phyloP scores from a whole-genome alignment of 179 eudicot species.

The Beta macrorhiza region DNA sequence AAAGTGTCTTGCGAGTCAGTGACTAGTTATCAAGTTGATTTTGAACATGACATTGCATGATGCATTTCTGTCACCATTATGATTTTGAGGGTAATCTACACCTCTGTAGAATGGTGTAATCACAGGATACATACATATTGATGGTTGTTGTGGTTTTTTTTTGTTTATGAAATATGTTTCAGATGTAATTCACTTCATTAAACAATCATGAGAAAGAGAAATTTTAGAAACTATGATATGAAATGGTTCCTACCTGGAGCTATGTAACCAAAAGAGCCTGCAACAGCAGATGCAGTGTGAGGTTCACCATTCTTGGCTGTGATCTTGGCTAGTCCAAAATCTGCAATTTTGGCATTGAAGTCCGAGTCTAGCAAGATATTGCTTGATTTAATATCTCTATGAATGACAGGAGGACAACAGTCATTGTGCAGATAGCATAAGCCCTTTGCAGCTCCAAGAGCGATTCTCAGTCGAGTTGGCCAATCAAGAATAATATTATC shows the following conservation, averaged over 20 bases:
- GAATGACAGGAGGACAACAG: constrained; percentile 43
- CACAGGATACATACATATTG: background rate
- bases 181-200: background rate
- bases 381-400: constrained; percentile 60
- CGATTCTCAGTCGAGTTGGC: constrained; percentile 68
- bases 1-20: too few relatives aligned
- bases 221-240: background rate
- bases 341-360: constrained; percentile 72
- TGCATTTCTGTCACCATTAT: background rate
- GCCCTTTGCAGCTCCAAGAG: constrained; percentile 78
- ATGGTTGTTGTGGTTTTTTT: background rate
- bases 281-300: constrained; percentile 55
- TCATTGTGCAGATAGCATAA: constrained; percentile 83
- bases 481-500: constrained; percentile 45
- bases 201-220: background rate
- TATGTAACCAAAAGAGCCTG: constrained; percentile 85
- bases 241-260: constrained; percentile 57
- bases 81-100: background rate
- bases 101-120: too few relatives aligned
- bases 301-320: constrained; percentile 41
- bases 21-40: too few relatives aligned
- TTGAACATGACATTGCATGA: background rate
- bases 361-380: constrained; percentile 72
- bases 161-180: background rate
- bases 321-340: constrained; percentile 46